Conservation (phyloP, 208 protist genomes). For the Cochliopodium minus region DNA sequence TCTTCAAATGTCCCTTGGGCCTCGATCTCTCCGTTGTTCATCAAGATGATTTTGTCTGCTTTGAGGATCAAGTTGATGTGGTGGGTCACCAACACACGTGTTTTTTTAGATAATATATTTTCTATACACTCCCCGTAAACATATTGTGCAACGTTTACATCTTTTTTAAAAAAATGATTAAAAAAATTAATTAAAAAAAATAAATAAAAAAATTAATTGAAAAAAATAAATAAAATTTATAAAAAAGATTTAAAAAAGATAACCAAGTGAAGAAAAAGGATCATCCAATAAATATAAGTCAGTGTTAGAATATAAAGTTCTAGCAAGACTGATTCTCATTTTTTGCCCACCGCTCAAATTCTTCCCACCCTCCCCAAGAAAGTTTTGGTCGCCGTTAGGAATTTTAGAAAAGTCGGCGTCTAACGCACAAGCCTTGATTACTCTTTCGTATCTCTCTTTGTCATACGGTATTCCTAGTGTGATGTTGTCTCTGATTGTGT, state of each 20-base stretch:
- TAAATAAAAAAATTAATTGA: too few species aligned
- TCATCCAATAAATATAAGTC: conserved; percentile 29
- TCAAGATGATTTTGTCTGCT: conserved; percentile 59
- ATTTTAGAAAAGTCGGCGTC: conserved; percentile 49
- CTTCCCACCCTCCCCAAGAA: conserved; percentile 51
- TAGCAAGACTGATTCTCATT: conserved; percentile 22
- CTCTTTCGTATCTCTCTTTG: conserved; percentile 40
- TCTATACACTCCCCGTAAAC: not conserved
- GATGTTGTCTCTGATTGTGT: conserved; percentile 67
- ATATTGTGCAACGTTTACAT: not conserved
- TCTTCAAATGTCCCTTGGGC: conserved; percentile 9
- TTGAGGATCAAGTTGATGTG: conserved; percentile 57
- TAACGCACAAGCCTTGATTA: conserved; percentile 50
- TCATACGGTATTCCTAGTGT: conserved; percentile 34
- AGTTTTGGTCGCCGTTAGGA: conserved; percentile 49
- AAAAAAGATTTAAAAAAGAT: too few species aligned
- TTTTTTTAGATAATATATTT: conserved; percentile 27
- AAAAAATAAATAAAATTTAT: too few species aligned
- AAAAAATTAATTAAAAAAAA: too few species aligned
- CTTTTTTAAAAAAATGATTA: too few species aligned
- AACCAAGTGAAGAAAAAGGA: conserved; percentile 31
- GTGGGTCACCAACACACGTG: conserved; percentile 73
- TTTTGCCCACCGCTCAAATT: conserved; percentile 46
- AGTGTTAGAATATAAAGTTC: conserved; percentile 19
- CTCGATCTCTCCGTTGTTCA: conserved; percentile 39